These are phyloP conservation scores for Fusarium chuoi DNA, from an alignment of 2,329 filamentous ascomycete genomes.

Conservation along the genomic window DNA sequence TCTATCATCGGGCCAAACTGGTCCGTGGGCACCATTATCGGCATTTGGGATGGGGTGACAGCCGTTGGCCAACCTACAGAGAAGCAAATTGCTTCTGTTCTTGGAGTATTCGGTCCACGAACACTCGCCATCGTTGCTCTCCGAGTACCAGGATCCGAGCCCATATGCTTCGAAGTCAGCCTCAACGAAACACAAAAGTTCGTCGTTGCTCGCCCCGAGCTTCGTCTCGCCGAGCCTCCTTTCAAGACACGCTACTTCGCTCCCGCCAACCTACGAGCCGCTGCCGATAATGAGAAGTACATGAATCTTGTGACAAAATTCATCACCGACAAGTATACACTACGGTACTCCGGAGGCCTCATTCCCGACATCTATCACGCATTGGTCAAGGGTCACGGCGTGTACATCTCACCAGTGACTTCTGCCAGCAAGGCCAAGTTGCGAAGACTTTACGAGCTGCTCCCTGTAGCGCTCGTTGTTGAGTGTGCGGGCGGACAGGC, in stretches of 20 bases:
- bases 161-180: slow-evolving; percentile 64
- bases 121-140: slow-evolving; percentile 67
- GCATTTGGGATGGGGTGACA: slow-evolving; percentile 64
- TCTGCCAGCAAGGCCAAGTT: slow-evolving; percentile 64
- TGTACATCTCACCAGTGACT: slow-evolving; percentile 69
- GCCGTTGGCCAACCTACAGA: slow-evolving; percentile 55
- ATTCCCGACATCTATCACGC: slow-evolving; percentile 71
- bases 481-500: slow-evolving; percentile 69
- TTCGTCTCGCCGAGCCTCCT: slow-evolving; percentile 52
- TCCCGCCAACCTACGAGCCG: slow-evolving; percentile 69
- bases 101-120: slow-evolving; percentile 65
- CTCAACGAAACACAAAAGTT: slow-evolving; percentile 45
- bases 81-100: slow-evolving; percentile 60
- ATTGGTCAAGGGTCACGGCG: slow-evolving; percentile 69
- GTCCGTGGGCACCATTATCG: slow-evolving; percentile 69
- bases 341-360: slow-evolving; percentile 69
- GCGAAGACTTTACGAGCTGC: slow-evolving; percentile 67
- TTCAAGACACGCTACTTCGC: slow-evolving; percentile 68
- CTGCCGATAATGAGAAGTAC: slow-evolving; percentile 62
- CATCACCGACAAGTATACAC: slow-evolving; percentile 64
- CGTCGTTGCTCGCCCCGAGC: slow-evolving; percentile 54
- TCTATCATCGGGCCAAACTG: slow-evolving; percentile 69
- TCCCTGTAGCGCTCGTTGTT: slow-evolving; percentile 67
- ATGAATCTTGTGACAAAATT: slow-evolving; percentile 60
- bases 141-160: slow-evolving; percentile 53